Conservation (phyloP, 768 basidiomycete species). For the Leccinum longicurvipes region DNA sequence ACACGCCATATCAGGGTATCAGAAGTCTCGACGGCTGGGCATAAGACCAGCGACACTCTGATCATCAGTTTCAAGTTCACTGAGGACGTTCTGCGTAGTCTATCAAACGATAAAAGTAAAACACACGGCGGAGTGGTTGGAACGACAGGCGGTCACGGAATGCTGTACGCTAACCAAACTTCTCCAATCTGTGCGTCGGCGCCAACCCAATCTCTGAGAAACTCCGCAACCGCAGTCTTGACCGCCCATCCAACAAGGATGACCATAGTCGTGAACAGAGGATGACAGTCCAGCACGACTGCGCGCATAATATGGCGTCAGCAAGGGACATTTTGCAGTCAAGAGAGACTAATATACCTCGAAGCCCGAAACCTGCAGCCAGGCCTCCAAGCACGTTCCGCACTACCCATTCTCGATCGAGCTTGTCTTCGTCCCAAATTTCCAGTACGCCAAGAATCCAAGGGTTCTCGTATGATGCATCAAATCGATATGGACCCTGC, state of each 20-base stretch:
- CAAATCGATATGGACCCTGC: slow-evolving; percentile 19
- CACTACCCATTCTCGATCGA: slow-evolving; percentile 83
- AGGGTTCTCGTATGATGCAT: slow-evolving; percentile 32
- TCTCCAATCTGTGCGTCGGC: slow-evolving; percentile 54
- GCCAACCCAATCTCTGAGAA: slow-evolving; percentile 69
- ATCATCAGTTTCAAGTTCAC: neutral
- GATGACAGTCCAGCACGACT: slow-evolving; percentile 80
- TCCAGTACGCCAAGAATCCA: slow-evolving; percentile 43
- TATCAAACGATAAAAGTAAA: slow-evolving; percentile 1
- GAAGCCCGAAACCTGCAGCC: slow-evolving; percentile 82
- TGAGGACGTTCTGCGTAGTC: neutral
- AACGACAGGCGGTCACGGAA: slow-evolving; percentile 42
- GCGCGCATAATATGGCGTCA: neutral
- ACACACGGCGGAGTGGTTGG: neutral
- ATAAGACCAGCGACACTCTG: slow-evolving; percentile 11
- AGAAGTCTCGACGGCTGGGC: slow-evolving; percentile 11
- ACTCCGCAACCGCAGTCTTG: slow-evolving; percentile 59
- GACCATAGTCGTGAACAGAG: slow-evolving; percentile 69
- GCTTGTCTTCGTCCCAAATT: slow-evolving; percentile 64
- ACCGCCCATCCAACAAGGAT: slow-evolving; percentile 70
- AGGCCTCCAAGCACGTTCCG: slow-evolving; percentile 82
- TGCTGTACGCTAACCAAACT: slow-evolving; percentile 80
- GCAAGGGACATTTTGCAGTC: neutral
- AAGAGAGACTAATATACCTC: slow-evolving; percentile 47
- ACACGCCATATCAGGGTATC: slow-evolving; percentile 16